These are phyloP conservation scores for Spathaspora boniae DNA, from an alignment of 805 yeast genomes.

Conservation along the genomic window DNA sequence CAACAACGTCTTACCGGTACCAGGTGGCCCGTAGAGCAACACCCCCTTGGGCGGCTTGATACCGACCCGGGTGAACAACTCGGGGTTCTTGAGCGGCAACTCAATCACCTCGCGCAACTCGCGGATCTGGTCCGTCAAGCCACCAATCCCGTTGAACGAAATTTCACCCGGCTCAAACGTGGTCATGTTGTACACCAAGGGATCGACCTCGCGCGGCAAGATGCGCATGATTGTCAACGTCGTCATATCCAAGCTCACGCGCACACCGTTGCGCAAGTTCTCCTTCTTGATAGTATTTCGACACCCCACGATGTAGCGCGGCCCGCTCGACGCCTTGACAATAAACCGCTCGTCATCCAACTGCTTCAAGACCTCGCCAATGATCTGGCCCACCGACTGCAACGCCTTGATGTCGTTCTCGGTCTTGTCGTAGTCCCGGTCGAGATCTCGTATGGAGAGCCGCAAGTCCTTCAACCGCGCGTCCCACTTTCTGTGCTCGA, in stretches of 20 bases:
- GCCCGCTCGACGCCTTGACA: slow-evolving; percentile 96
- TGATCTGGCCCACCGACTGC: slow-evolving; percentile 94
- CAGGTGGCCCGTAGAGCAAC: slow-evolving; percentile 95
- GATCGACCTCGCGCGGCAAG: slow-evolving; percentile 96
- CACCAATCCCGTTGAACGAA: slow-evolving; percentile 94
- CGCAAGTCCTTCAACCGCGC: slow-evolving; percentile 83
- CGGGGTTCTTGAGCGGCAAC: slow-evolving; percentile 95
- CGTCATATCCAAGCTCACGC: slow-evolving; percentile 97
- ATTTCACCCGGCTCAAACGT: slow-evolving; percentile 97
- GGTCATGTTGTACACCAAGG: slow-evolving; percentile 96
- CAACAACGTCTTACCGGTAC: slow-evolving; percentile 93
- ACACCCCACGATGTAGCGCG: slow-evolving; percentile 96
- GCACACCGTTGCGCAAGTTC: slow-evolving; percentile 82
- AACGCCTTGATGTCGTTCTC: slow-evolving; percentile 96
- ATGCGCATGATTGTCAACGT: slow-evolving; percentile 97
- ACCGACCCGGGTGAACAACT: slow-evolving; percentile 90
- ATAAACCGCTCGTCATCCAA: slow-evolving; percentile 91
- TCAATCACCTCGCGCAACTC: slow-evolving; percentile 97
- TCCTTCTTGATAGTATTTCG: slow-evolving; percentile 87
- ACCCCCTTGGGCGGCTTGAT: slow-evolving; percentile 99
- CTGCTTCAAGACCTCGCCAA: slow-evolving; percentile 95
- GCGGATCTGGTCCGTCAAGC: slow-evolving; percentile 90
- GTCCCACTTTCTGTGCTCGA: slow-evolving; percentile 94
- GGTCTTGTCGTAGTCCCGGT: slow-evolving; percentile 82
- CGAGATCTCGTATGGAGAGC: slow-evolving; percentile 76